Base-by-base conservation (phyloP, 495 filamentous ascomycete species). In the Neurospora sublineolata region DNA sequence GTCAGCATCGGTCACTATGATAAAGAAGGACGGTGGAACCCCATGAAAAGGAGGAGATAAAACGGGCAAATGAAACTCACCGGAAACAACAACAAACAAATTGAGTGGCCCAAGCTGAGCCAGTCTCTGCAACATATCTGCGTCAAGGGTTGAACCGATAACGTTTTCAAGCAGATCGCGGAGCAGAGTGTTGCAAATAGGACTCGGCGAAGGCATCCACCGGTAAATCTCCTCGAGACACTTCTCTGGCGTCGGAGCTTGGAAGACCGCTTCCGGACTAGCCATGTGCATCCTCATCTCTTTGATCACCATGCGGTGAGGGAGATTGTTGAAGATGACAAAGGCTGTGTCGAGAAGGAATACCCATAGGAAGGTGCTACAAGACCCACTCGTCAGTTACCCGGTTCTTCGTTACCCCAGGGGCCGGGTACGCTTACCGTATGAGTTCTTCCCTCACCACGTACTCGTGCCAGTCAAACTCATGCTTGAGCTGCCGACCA, bases 271-370 rank as follows among this genome's bases (percentile, higher is more conserved):
- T 64, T 78, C 77, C 4, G 77, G 77, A 36, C 73, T 76, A 14
- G 76, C 77, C 76, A 79, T 72, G 67, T 77, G 73, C 76, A 78
- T 79, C 52, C 72, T 75, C 77, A 78, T 78, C 71, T 79, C 77
- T 71, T 79, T 79, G 74, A 78, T 77, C 4, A 79, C 77, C 75
- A 79, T 78, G n/a, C 77, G 73, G 42, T 79, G 76, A 11, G 77
- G 77, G 20, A 78, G 73, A 36, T 79, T 79, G 67, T 79, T 79
- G 72, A 79, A 79, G 42, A 79, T 79, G 69, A 79, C 77, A 69
- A 79, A 79, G 14, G 76, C 77, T 1, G 77, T 74, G 58, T 79
- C 77, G 33, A 79, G 44, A 9, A 79, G 70, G 36, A 79, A 79
- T 10, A 78, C 74, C 76, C 77, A 79, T 4, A 69, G 58, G 36